Conservation (phyloP, 225 moss, liverwort and hornwort genomes). For the Takakia lepidozioides region DNA sequence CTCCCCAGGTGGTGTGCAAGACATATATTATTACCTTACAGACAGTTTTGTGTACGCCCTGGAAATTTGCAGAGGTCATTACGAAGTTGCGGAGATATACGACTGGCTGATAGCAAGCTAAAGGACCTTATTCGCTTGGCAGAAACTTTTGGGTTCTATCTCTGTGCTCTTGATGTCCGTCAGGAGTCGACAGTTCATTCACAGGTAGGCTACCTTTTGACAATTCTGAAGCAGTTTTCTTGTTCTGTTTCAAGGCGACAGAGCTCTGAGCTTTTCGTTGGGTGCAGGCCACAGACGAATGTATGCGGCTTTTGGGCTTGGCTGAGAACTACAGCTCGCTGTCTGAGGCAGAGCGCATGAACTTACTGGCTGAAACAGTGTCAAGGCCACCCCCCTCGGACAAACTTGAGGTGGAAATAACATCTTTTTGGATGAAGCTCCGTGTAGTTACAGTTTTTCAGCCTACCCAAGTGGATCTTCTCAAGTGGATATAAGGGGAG, state of each 20-base stretch:
- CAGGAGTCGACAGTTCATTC: conserved; percentile 90
- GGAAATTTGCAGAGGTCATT: conserved; percentile 62
- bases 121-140: conserved; percentile 89
- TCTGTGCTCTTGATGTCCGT: conserved; percentile 87
- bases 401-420: conserved; percentile 45
- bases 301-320: conserved; percentile 65
- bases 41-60: no score
- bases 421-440: no score
- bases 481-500: no score
- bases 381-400: conserved; percentile 67
- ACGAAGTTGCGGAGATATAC: conserved; percentile 61
- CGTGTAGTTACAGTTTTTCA: no score
- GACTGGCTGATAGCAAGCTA: conserved; percentile 85
- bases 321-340: conserved; percentile 64
- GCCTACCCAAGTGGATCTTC: no score
- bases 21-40: no score
- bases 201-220: conserved; percentile 40
- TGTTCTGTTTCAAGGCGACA: not conserved
- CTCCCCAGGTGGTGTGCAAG: no score
- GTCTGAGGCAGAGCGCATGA: conserved; percentile 61
- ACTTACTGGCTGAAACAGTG: conserved; percentile 53
- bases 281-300: conserved; percentile 77
- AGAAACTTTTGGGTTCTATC: conserved; percentile 92
- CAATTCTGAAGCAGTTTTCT: no score
- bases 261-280: not conserved